A percentile compares a stretch with the other conserved stretches of the same genome.
These are phyloP conservation scores for Blastocystis sp. DNA, from an alignment of 352 stramenopile genomes.

Conservation along the genomic window DNA sequence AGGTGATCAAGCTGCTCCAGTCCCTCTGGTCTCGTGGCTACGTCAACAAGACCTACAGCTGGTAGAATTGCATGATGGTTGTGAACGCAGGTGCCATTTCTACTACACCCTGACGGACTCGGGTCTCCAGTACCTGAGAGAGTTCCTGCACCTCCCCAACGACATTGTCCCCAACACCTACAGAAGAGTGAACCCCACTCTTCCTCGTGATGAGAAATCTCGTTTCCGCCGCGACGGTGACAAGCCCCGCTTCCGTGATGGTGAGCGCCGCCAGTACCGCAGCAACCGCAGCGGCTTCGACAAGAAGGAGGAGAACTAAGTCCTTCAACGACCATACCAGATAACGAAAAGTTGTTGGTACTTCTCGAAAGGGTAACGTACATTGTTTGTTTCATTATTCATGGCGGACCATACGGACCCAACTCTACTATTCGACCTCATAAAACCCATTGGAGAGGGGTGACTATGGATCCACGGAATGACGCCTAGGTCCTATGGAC, in stretches of 20 bases:
- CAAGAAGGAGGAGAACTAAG: conserved; percentile 37
- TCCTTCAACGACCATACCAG: conserved; percentile 49
- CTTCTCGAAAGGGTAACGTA: conserved; percentile 10
- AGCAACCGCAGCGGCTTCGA: neutral
- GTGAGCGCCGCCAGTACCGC: neutral
- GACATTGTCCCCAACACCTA: conserved; percentile 96
- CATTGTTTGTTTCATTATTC: neutral
- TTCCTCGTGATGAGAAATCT: conserved; percentile 54
- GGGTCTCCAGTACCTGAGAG: conserved; percentile 94
- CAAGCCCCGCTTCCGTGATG: neutral
- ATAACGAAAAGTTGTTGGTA: conserved; percentile 56
- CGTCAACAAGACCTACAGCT: conserved; percentile 96
- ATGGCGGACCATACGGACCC: no score
- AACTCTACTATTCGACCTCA: neutral
- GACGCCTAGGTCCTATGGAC: conserved; percentile 30
- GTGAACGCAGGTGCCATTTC: conserved; percentile 66
- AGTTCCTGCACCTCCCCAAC: conserved; percentile 89
- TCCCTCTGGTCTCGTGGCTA: conserved; percentile 89
- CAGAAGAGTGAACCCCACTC: conserved; percentile 76
- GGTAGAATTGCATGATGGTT: conserved; percentile 70
- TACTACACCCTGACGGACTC: conserved; percentile 98
- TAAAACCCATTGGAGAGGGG: conserved; percentile 33
- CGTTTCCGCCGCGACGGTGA: conserved; percentile 8
- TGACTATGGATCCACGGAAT: neutral
- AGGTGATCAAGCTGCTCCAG: conserved; percentile 94